These are phyloP conservation scores for Mediolabrus comicus DNA, from an alignment of 108 stramenopile species.

Conservation along the genomic window DNA sequence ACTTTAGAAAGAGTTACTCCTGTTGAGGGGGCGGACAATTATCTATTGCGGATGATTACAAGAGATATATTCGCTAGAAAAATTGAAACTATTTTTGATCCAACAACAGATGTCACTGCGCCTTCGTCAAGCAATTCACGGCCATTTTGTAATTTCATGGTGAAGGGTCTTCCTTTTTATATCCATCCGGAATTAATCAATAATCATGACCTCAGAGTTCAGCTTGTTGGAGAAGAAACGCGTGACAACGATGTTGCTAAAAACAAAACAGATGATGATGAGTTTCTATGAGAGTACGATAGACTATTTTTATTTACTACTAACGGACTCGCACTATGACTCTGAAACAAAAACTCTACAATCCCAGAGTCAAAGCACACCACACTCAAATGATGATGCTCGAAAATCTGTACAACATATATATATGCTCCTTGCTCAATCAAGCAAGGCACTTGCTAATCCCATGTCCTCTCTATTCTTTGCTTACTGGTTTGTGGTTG, in stretches of 20 bases:
- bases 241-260: conserved; percentile 5
- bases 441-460: not conserved
- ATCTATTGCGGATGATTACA: conserved; percentile 56
- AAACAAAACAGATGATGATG: conserved; percentile 49
- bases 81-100: conserved; percentile 72
- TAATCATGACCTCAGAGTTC: conserved; percentile 47
- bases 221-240: conserved; percentile 47
- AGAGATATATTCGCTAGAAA: conserved; percentile 62
- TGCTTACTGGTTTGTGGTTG: not conserved
- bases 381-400: not conserved
- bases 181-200: conserved; percentile 73
- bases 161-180: conserved; percentile 61
- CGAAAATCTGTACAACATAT: not conserved
- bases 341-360: too few relatives aligned
- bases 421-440: not conserved
- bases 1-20: conserved; percentile 49
- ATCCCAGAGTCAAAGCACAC: too few relatives aligned
- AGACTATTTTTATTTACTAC: not conserved
- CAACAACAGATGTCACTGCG: conserved; percentile 50
- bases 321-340: too few relatives aligned
- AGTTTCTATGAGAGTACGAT: conserved; percentile 41
- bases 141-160: conserved; percentile 87
- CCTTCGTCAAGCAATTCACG: conserved; percentile 51
- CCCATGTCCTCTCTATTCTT: not conserved
- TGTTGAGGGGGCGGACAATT: not conserved